Base-by-base conservation (phyloP, 345 rosid genomes). In the Moringa oleifera region DNA sequence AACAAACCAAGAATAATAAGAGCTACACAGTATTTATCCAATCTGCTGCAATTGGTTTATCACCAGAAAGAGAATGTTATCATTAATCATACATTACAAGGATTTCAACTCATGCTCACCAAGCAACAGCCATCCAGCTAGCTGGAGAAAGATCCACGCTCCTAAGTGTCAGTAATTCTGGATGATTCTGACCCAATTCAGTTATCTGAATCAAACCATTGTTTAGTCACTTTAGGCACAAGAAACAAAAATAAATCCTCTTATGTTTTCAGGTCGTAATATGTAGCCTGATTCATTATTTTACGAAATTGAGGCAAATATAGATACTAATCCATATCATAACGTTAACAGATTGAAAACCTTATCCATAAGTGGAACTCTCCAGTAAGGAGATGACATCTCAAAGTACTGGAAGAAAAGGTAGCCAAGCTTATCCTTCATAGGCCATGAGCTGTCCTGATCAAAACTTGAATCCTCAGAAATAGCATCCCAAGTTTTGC, bases 61-160 rank as follows among this genome's bases (percentile, higher is more conserved):
- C 18, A 53, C 17, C 21, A 23, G 28, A 18, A 25, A 25, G 20
- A 25, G 23, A 16, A 22, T 4, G 31, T 41, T 4, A 41, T 41
- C 47, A 28, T 41, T 15, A 11, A 47, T 46, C 46, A 58, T 28
- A 25, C 23, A 63, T 20, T 47, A 3, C 25, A 25, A 50, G 18
- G 20, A 2, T 62, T 18, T 23, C n/a, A 37, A 53, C 25, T 31
- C 41, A 25, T 24, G 22, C 76, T 75, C 73, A 89, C 97, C 97
- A 90, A 49, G 97, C 89, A 63, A 90, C 86, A n/a, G 93, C 80
- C 87, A 90, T 84, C 97, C 97, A 90, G 75, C 95, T 88, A 18
- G 95, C 95, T 0, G 97, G 93, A 15, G 88, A 88, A 70, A 90
- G 79, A 74, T 90, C 86, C 64, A 86, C 75, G 55, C 83, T 89